Base-by-base conservation (phyloP, 2,329 filamentous ascomycete species). In the Fusarium pseudograminearum region DNA sequence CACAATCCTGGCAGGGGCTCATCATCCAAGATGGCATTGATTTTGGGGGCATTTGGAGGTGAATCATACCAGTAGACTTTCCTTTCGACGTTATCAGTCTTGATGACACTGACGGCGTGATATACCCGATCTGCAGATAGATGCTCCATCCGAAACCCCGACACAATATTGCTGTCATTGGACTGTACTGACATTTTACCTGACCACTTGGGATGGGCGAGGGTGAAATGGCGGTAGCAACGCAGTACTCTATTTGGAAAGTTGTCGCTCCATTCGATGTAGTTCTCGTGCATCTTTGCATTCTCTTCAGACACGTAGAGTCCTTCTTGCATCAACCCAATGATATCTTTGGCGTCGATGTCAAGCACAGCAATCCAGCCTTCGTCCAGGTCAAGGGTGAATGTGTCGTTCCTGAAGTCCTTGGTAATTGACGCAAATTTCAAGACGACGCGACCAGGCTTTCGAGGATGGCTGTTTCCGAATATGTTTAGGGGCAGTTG, bases 341-440 rank as follows among this genome's bases (percentile, higher is more conserved):
- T 9, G 2, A 60, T 20, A 4, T 60, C 33, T 38, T 5, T 3
- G 0, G 57, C 30, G 3, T 0, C 5, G n/a, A 60, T 38, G 6
- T 1, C 3, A 44, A 60, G 41, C 4, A 3, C 0, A 0, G 52
- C 41, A 7, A 4, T 0, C 52, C 57, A 60, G 4, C 33, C 22
- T 2, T 0, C 3, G 3, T 2, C 3, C 20, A 14, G 2, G 1
- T 28, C 4, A n/a, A 18, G 16, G 4, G 0, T 16, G 12, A 6
- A 0, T 0, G n/a, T 1, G 28, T 4, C 4, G 2, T 15, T 0
- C 10, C 6, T 24, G 1, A 42, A 14, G 4, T 11, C 0, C 2
- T 54, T 15, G 5, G 34, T n/a, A 15, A 33, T 3, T 15, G 55
- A 57, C 4, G 20, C 34, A n/a, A 57, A 5, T 15, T 0, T 0